Evolutionary conservation across 306 rosid genomes (phyloP).

Genomic region (Alnus rubra): DNA sequence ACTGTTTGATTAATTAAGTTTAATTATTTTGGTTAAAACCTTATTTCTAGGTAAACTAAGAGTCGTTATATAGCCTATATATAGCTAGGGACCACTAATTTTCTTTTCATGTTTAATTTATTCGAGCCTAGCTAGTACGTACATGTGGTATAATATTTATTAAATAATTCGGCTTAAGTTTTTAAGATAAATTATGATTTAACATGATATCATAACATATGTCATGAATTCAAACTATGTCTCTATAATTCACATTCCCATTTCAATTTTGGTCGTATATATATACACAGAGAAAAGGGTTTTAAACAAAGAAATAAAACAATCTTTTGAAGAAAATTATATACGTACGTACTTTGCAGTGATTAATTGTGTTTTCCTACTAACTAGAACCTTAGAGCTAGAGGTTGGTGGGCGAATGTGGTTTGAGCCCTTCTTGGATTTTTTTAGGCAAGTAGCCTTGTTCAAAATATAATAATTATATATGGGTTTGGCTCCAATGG

Average conservation of each 20-base stretch:
- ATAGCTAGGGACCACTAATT: neutral
- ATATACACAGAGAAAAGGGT: too few species aligned
- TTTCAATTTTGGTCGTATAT: too few species aligned
- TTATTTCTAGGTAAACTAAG: neutral
- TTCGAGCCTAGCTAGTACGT: too few species aligned
- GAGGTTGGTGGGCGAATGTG: neutral
- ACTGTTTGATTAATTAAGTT: neutral
- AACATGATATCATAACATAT: too few species aligned
- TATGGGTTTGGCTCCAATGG: neutral
- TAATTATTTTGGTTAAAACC: neutral
- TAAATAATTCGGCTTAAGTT: too few species aligned
- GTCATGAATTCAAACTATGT: too few species aligned
- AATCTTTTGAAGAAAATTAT: neutral
- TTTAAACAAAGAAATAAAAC: too few species aligned
- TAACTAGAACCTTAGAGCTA: neutral
- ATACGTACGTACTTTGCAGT: neutral
- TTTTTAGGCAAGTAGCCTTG: neutral
- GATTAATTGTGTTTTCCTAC: neutral
- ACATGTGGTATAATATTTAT: too few species aligned
- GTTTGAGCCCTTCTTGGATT: neutral
- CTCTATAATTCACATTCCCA: too few species aligned
- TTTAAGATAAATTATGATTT: too few species aligned
- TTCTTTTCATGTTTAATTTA: neutral
- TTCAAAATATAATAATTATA: constrained; percentile 5
- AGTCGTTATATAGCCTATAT: neutral